phyloP scores from a whole-genome alignment of 129 eudicot species.

The Silybum marianum region DNA sequence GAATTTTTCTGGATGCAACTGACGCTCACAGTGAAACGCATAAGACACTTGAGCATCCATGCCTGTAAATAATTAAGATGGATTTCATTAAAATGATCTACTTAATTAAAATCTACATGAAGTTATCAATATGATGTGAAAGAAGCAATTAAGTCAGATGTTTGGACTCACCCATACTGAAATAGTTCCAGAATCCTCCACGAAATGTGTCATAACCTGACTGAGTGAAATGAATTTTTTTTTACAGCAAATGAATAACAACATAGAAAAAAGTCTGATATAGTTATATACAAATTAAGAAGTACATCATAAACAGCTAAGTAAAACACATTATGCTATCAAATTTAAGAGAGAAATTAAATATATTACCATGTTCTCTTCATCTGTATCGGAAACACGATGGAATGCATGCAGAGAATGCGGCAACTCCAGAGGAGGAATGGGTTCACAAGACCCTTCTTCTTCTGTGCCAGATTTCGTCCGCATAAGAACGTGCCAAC shows the following conservation, averaged over 20 bases:
- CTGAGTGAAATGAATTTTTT: slow-evolving; percentile 40
- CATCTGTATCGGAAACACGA: slow-evolving; percentile 74
- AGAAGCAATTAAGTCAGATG: not conserved
- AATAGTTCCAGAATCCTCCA: slow-evolving; percentile 98
- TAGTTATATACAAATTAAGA: not conserved
- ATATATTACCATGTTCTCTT: slow-evolving; percentile 60
- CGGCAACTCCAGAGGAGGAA: slow-evolving; percentile 91
- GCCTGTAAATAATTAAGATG: slow-evolving; percentile 39
- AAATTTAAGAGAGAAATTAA: too few relatives aligned
- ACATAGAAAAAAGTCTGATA: not conserved
- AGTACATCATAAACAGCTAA: too few relatives aligned
- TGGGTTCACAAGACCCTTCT: slow-evolving; percentile 73
- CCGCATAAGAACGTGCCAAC: slow-evolving; percentile 91
- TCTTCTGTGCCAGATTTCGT: slow-evolving; percentile 57
- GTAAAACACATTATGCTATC: too few relatives aligned
- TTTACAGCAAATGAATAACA: not conserved
- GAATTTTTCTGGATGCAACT: slow-evolving; percentile 85
- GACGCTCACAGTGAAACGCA: slow-evolving; percentile 91
- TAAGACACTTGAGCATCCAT: slow-evolving; percentile 99
- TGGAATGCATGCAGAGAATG: slow-evolving; percentile 89
- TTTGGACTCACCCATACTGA: slow-evolving; percentile 87
- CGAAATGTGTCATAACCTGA: slow-evolving; percentile 81
- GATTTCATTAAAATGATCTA: not conserved
- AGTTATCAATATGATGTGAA: not conserved
- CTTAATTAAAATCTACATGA: not conserved